Conservation (phyloP, 306 rosid species). For the Biancaea sappan region DNA sequence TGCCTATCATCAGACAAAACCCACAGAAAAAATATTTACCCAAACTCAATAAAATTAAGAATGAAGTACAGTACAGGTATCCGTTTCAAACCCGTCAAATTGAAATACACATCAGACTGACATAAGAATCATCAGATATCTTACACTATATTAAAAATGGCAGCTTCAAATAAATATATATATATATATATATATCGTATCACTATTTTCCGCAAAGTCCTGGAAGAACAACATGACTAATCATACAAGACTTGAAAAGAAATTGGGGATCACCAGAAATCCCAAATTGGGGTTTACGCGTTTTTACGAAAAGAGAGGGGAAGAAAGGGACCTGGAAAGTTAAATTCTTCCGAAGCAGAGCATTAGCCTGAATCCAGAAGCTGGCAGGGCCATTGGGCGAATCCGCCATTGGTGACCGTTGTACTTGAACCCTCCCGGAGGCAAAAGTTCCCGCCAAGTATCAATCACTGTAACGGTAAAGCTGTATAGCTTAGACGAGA, state of each 20-base stretch:
- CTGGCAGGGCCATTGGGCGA: constrained; percentile 55
- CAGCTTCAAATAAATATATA: background rate
- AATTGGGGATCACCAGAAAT: background rate
- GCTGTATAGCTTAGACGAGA: background rate
- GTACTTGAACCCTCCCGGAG: background rate
- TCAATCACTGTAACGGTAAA: background rate
- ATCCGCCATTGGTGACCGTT: constrained; percentile 14
- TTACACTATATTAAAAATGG: background rate
- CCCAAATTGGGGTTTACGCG: background rate
- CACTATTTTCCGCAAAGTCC: background rate
- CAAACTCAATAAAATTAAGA: background rate
- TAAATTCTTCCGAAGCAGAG: constrained; percentile 81
- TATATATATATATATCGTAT: too few relatives aligned
- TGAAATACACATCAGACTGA: background rate
- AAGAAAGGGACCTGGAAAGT: constrained; percentile 64
- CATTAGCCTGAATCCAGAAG: constrained; percentile 89
- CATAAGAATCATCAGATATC: background rate
- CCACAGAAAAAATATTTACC: background rate
- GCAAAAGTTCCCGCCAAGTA: constrained; percentile 11
- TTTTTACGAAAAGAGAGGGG: background rate
- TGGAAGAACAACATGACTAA: background rate
- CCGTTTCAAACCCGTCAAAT: background rate
- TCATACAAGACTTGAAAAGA: background rate
- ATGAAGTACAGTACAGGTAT: too few relatives aligned
- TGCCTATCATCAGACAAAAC: background rate